phyloP scores from a whole-genome alignment of 257 asterid species.

The Nicotiana benthamiana region DNA sequence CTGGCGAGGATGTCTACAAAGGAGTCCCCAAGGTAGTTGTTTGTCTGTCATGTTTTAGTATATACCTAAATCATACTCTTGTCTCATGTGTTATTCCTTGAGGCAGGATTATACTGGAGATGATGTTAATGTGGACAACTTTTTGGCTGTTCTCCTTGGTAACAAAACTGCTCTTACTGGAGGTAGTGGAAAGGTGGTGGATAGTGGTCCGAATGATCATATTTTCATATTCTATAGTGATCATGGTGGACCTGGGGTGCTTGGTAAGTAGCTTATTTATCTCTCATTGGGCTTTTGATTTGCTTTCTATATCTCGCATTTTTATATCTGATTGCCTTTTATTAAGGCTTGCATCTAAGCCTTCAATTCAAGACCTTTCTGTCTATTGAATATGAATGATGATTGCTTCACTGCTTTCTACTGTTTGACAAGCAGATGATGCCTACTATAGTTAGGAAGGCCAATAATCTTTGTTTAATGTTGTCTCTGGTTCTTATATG shows the following conservation, averaged over 20 bases:
- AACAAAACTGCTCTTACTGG: constrained; percentile 70
- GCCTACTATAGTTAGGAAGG: neutral
- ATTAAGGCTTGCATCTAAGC: neutral
- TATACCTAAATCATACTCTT: neutral
- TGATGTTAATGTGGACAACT: constrained; percentile 67
- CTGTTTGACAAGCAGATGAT: neutral
- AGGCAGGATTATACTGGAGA: constrained; percentile 76
- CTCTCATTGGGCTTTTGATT: neutral
- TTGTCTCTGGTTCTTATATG: neutral
- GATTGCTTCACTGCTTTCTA: neutral
- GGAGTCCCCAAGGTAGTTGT: constrained; percentile 1
- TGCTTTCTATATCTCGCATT: constrained; percentile 47
- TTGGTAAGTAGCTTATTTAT: constrained; percentile 45
- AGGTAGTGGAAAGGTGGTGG: constrained; percentile 90
- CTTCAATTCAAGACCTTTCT: neutral
- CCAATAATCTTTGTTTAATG: neutral
- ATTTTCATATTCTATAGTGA: constrained; percentile 81
- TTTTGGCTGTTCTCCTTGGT: constrained; percentile 72
- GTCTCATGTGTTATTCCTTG: constrained; percentile 31
- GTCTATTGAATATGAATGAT: neutral
- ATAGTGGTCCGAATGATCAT: constrained; percentile 86
- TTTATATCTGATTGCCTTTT: constrained; percentile 38
- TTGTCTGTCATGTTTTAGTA: neutral
- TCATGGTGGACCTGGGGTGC: constrained; percentile 98
- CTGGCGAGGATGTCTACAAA: constrained; percentile 46